Base-by-base conservation (phyloP, 192 early-diverging fungal genomes). In the Coemansia sp. region DNA sequence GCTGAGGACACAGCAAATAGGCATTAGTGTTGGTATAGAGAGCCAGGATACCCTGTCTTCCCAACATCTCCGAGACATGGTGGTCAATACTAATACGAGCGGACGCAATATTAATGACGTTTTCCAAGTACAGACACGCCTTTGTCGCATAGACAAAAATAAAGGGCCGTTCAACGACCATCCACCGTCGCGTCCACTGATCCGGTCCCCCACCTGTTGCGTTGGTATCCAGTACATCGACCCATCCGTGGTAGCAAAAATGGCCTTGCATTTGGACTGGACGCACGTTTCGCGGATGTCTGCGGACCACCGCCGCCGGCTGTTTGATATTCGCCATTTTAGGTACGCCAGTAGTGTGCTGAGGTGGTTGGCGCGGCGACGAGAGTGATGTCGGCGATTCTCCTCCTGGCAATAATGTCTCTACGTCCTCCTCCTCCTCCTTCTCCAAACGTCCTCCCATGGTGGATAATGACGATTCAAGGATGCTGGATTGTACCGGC, bases 111-210 rank as follows among this genome's bases (percentile, higher is more conserved):
- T 92, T 91, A 56, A 95, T 85, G n/a, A 93, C 89, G 59, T 88
- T 86, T 29, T 89, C 78, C 59, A 94, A 86, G n/a, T 87, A 86
- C 7, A 63, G 68, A 64, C 93, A 91, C 2, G 75, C 77, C 19
- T 84, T 65, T 60, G 84, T 88, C 25, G 73, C 77, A 79, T 90
- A 94, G 27, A 94, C 86, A 65, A 92, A 93, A 35, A 96, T 68
- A 67, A 92, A 93, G 12, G 95, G 95, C 35, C 89, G 85, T 57
- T 75, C 71, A 0, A 87, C 64, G 36, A 94, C 92, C 79, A 92
- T 89, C 90, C 91, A 94, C 6, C 89, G 81, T 46, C 88, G 86
- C 1, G 84, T 74, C 95, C 95, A 96, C 17, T 70, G 67, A 51
- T 91, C 74, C 27, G 71, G 58, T 1, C 40, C 60, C 14, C n/a